Base-by-base conservation (phyloP, 495 filamentous ascomycete genomes). In the Talaromyces trachyspermus region DNA sequence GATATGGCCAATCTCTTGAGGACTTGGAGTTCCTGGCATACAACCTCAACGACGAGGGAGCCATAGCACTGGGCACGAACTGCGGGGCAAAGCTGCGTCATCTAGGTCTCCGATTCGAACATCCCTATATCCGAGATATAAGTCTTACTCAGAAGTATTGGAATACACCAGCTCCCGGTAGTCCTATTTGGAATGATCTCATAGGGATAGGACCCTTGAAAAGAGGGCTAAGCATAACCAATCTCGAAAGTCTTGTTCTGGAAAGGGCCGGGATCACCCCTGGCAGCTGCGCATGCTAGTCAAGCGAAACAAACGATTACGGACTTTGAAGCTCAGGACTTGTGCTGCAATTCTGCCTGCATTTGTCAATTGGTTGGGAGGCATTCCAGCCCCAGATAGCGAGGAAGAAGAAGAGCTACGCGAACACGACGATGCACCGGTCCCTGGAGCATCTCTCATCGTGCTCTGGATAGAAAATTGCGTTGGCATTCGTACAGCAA, bases 101-200 rank as follows among this genome's bases (percentile, higher is more conserved):
- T 43, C 49, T 69, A 24, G 61, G 55, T n/a, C 49, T 64, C 17
- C 60, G 65, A 8, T 61, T 69, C 41, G 65, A 69, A 35, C 63
- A 69, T 50, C 58, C 55, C 8, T 62, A 65, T 40, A 60, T 64
- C 15, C 50, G 60, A 20, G 62, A 65, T 25, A 57, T 56, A 3
- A 30, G 50, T 2, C 47, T 62, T 27, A 50, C 52, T 22, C 57
- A 57, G 3, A 54, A 26, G 11, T 52, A 54, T 18, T 66, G 65
- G 60, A 48, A 52, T 11, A 37, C 54, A 14, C 54, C 54, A 3
- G 54, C 65, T 3, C 58, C 54, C 27, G 55, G 52, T 19, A 62
- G 58, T 23, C 56, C 56, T n/a, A 58, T 51, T 0, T 69, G 63
- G 65, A 66, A 64, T 32, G 22, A 42, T 2, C 49, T 69, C 9